Evolutionary conservation across 495 filamentous ascomycete genomes (phyloP), one percentile per base, ranked within the genome.

Genomic region (Daldinia grandis): DNA sequence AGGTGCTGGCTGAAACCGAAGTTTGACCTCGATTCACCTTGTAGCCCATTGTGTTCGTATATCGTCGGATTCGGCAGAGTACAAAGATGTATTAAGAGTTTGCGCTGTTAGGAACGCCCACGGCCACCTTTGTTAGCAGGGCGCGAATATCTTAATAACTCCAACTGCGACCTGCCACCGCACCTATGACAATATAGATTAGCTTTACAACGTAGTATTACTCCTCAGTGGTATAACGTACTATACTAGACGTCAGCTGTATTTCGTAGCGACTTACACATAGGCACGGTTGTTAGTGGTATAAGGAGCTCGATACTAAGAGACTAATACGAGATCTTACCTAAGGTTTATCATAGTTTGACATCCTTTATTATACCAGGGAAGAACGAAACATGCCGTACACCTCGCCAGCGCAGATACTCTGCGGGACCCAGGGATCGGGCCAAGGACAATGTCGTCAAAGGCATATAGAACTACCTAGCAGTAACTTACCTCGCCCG

Each of bases 61-160:
- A 21, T 25, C 27, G 9, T 71, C 68, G 68, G 68, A 71, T 71
- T 71, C 68, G 63, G 68, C 58, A 27, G 51, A 47, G 40, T 6
- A 71, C 62, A 71, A 71, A 71, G 68, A 30, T 14, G 4, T n/a
- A 17, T 42, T 17, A 15, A 6, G 4, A 49, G 7, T 15, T 19
- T 15, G 4, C 42, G 31, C 2, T 64, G 14, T 25, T 69, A 6
- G 12, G 28, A 5, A 33, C 17, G 8, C 12, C 1, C 35, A 50
- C 24, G 17, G 17, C 35, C 25, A 47, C 24, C 68, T 71, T 71
- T 71, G 68, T 71, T 53, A 19, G 15, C n/a, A 8, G 30, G 49
- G 49, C 12, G 3, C 15, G 44, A 24, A 61, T 61, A 61, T 64
- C 35, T 53, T 44, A 35, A 12, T 27, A 59, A 30, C 35, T 10